Conservation (phyloP, 2,329 filamentous ascomycete species). For the Drechslera avenae region DNA sequence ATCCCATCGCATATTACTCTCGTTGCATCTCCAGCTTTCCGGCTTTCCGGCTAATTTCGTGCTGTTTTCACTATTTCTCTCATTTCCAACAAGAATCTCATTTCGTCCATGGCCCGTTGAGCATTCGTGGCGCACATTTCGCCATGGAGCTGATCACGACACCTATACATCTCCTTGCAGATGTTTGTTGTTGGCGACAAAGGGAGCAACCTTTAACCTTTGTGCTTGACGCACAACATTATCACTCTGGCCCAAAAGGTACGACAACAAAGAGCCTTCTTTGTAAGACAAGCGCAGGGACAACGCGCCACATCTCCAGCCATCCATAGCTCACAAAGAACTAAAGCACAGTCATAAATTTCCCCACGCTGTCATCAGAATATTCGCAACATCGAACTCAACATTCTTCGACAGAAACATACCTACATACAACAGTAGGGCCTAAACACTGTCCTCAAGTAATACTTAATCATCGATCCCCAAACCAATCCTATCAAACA, state of each 20-base stretch:
- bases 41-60: conserved; percentile 15
- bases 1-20: conserved; percentile 28
- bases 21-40: conserved; percentile 15
- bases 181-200: conserved; percentile 31
- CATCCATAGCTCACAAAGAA: conserved; percentile 4
- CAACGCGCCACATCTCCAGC: neutral
- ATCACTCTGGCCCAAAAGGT: conserved; percentile 1
- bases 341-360: conserved; percentile 1
- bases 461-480: conserved; percentile 10
- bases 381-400: neutral
- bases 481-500: conserved; percentile 7
- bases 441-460: neutral
- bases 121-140: conserved; percentile 30
- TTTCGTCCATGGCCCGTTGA: conserved; percentile 29
- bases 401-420: neutral
- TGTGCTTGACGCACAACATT: conserved; percentile 11
- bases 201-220: conserved; percentile 15
- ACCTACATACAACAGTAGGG: conserved; percentile 16
- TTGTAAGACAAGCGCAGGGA: neutral
- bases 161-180: conserved; percentile 21
- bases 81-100: neutral
- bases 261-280: neutral
- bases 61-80: conserved; percentile 5
- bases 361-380: conserved; percentile 1
- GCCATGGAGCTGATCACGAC: conserved; percentile 35